Base-by-base conservation (phyloP, 352 stramenopile species). In the Albugo laibachii region DNA sequence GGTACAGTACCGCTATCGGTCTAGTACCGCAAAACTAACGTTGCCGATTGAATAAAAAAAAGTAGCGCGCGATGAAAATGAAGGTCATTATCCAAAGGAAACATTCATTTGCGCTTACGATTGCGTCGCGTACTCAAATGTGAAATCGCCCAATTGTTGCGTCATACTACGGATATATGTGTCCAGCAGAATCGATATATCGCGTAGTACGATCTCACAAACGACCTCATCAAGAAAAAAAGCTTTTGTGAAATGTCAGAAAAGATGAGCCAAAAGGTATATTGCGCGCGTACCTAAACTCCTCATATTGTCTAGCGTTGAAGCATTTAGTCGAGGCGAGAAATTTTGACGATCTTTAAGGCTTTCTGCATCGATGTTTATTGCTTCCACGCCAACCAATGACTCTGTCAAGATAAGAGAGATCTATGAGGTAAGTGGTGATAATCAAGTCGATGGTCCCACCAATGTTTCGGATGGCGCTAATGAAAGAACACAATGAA, bases 201-300 rank as follows among this genome's bases (percentile, higher is more conserved):
- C 76, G 19, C 73, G 68, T 67, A 84, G 80, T 6, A 83, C 65
- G 19, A 88, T 54, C 24, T 86, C 70, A 12, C 80, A 51, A n/a
- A 88, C 66, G 16, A 88, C 65, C 49, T 88, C 76, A 18, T 88
- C 67, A 14, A 88, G 55, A 42, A 86, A 86, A 13, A 80, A 59
- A 6, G 69, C 72, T 84, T n/a, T 11, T 19, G n/a, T 46, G 11
- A 13, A 48, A 20, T 39, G 46, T 15, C 3, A 41, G 5, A 37
- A 20, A 40, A 13, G 14, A n/a, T 13, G 4, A 39, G 11, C 36
- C 50, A 36, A 18, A 13, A 48, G 24, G n/a, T 20, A 21, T 14
- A 36, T 34, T 13, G n/a, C n/a, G 19, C 2, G 31, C 47, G 8
- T 58, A 85, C 69, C 70, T 2, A 85, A 55, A 16, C 79, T 58